A percentile compares a stretch with the other conserved stretches of the same genome.
These are phyloP conservation scores for Neoarthrinium moseri DNA, from an alignment of 2,329 filamentous ascomycete species.

Conservation along the genomic window DNA sequence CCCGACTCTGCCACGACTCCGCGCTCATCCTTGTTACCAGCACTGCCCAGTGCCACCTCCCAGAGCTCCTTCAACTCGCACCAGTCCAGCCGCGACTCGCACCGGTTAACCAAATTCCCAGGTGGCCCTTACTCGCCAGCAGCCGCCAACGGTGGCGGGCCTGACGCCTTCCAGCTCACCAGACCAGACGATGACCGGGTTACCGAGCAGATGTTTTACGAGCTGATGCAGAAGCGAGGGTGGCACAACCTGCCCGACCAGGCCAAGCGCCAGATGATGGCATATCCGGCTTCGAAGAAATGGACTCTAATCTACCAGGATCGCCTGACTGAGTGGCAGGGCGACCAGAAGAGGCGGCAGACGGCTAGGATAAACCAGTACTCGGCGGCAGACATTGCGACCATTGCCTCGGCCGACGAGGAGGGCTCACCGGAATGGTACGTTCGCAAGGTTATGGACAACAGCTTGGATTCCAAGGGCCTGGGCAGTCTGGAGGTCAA, in stretches of 20 bases:
- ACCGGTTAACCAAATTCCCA: conserved; percentile 56
- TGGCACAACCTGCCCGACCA: conserved; percentile 97
- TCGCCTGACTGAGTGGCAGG: conserved; percentile 87
- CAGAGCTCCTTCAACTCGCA: conserved; percentile 53
- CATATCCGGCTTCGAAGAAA: conserved; percentile 91
- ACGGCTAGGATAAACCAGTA: conserved; percentile 72
- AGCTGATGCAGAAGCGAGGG: conserved; percentile 94
- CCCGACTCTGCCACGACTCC: conserved; percentile 34
- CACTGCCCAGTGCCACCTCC: conserved; percentile 54
- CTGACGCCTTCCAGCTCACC: conserved; percentile 60
- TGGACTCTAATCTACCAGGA: conserved; percentile 98
- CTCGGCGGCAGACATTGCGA: conserved; percentile 67
- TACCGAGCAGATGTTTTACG: conserved; percentile 87
- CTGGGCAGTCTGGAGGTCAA: conserved; percentile 93
- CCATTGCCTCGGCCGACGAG: conserved; percentile 71
- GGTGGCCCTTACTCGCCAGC: conserved; percentile 21
- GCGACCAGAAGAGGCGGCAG: conserved; percentile 83
- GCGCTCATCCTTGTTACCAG: conserved; percentile 49
- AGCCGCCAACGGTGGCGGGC: conserved; percentile 20
- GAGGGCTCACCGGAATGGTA: conserved; percentile 98
- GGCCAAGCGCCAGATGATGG: conserved; percentile 91
- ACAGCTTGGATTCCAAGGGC: conserved; percentile 87
- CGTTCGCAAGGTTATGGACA: conserved; percentile 94
- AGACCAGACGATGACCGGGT: conserved; percentile 78
- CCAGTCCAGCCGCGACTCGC: conserved; percentile 51